Evolutionary conservation across 345 rosid species (phyloP).

Genomic region (Aquilaria sinensis): DNA sequence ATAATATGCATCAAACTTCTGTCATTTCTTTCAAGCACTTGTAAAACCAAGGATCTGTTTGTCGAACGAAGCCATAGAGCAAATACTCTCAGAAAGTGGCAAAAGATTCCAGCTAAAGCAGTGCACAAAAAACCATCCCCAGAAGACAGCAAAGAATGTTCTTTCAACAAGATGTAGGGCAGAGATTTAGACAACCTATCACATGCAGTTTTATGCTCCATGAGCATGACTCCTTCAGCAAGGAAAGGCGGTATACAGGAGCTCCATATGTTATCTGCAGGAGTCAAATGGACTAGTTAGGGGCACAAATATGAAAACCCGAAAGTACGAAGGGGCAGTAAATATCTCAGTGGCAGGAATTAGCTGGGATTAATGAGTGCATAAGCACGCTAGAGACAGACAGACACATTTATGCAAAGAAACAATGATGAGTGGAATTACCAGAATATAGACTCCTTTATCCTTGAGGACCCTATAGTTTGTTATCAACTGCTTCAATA

Average conservation of each 20-base stretch:
- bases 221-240: constrained; percentile 44
- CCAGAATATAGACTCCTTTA: constrained; percentile 83
- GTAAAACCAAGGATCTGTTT: no score
- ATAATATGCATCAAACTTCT: no score
- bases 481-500: constrained; percentile 92
- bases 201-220: constrained; percentile 67
- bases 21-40: no score
- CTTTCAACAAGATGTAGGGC: not conserved
- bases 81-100: not conserved
- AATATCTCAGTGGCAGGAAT: not conserved
- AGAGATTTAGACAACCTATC: constrained; percentile 42
- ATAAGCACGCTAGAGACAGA: not conserved
- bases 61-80: not conserved
- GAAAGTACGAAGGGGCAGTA: not conserved
- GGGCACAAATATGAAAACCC: not conserved
- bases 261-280: constrained; percentile 86
- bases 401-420: not conserved
- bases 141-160: not conserved
- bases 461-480: constrained; percentile 98
- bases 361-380: not conserved
- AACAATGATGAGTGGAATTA: constrained; percentile 20
- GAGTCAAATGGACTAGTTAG: constrained; percentile 9
- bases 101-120: not conserved
- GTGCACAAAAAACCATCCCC: not conserved
- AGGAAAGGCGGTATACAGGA: constrained; percentile 53